Base-by-base conservation (phyloP, 2,329 filamentous ascomycete genomes). In the Cytospora chrysosperma region DNA sequence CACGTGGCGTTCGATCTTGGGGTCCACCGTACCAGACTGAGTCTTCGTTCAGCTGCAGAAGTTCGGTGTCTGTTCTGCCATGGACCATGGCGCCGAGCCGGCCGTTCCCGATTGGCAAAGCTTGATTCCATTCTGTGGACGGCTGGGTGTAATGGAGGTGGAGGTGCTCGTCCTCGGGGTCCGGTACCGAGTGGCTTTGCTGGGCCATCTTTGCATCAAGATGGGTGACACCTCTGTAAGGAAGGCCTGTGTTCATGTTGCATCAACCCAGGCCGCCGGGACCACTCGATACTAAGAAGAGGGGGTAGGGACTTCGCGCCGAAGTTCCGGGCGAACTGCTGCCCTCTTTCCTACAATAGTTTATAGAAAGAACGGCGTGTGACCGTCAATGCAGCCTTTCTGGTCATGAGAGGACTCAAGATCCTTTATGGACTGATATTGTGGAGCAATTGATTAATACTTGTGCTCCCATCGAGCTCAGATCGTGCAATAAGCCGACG, bases 71-170 rank as follows among this genome's bases (percentile, higher is more conserved):
- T 5, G 77, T 76, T 27, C 76, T 73, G 28, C 80, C 79, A 69
- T 80, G 78, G 12, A 81, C 70, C 78, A 82, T 81, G 32, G 71
- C 73, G 6, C 73, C 73, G 17, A 75, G 66, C 55, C 80, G 75
- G 26, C 81, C 81, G 68, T 83, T 83, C 12, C 81, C 80, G 56
- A 83, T 72, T 2, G 80, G 80, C 1, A 82, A 70, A 28, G 78
- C 76, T 63, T 77, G 65, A 12, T 70, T 58, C 74, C 74, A 76
- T 65, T 69, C 67, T 37, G 67, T 60, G 13, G 73, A 74, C 10
- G 74, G 74, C 30, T 61, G 62, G 17, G 32, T 65, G 66, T 75
- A 75, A 62, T 71, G 67, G 24, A 75, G 70, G 26, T 60, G 62
- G n/a, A 66, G 49, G 27, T 65, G 58, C 13, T 40, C 26, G 24